Conservation (phyloP, 2,329 filamentous ascomycete genomes). For the Clonostachys sp. region DNA sequence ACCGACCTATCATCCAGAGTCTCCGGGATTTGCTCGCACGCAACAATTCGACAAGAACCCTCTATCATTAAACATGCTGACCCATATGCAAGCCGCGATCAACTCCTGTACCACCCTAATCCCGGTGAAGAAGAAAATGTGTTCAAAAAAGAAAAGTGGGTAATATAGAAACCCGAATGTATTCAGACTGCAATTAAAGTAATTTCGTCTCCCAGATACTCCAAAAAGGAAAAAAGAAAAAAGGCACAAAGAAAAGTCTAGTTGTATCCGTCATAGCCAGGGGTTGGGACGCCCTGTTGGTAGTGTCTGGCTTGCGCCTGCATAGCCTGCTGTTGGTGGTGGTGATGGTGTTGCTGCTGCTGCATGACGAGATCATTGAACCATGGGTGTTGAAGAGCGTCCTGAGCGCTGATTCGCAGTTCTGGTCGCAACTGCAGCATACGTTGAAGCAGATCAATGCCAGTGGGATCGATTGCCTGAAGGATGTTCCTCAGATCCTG, state of each 20-base stretch:
- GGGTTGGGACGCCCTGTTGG: conserved; percentile 30
- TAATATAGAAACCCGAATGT: too few species aligned
- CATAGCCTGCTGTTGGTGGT: conserved; percentile 18
- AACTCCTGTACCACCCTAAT: background rate
- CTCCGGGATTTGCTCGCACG: too few species aligned
- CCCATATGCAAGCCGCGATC: too few species aligned
- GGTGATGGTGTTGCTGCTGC: conserved; percentile 40
- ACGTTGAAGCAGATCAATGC: conserved; percentile 79
- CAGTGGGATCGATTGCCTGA: conserved; percentile 82
- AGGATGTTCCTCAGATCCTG: conserved; percentile 85
- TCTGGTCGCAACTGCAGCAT: conserved; percentile 95
- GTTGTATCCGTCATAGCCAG: conserved; percentile 26
- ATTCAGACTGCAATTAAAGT: too few species aligned
- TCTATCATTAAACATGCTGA: too few species aligned
- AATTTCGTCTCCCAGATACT: too few species aligned
- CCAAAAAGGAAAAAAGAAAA: too few species aligned
- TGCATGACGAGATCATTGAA: conserved; percentile 70
- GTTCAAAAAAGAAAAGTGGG: too few species aligned
- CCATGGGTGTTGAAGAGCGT: conserved; percentile 88
- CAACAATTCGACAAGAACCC: too few species aligned
- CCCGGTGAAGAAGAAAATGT: conserved; percentile 8
- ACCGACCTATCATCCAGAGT: too few species aligned
- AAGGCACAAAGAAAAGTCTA: background rate
- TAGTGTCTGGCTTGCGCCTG: conserved; percentile 41
- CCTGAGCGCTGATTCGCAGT: conserved; percentile 80